Evolutionary conservation across 2,329 filamentous ascomycete species (phyloP).

Genomic region (Diaporthe destruens): DNA sequence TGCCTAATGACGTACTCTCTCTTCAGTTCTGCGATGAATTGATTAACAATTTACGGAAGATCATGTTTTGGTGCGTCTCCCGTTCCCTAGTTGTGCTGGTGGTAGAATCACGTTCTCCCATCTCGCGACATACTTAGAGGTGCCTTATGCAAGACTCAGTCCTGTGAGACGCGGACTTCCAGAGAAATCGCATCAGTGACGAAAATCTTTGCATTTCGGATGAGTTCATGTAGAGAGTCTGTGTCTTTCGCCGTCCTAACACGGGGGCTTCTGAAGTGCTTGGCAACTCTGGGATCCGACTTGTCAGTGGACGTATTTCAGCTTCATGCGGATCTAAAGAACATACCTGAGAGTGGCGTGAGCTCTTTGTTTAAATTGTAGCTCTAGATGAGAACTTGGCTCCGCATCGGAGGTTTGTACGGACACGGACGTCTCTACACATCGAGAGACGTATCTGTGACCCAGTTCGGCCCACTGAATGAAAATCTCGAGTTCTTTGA

Average conservation of each 20-base stretch:
- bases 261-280: slow-evolving; percentile 47
- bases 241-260: slow-evolving; percentile 22
- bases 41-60: too few species aligned
- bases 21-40: background rate
- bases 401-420: slow-evolving; percentile 41
- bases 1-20: background rate
- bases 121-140: slow-evolving; percentile 25
- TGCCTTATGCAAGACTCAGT: slow-evolving; percentile 40
- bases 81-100: too few species aligned
- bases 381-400: slow-evolving; percentile 43
- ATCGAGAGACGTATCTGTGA: slow-evolving; percentile 50
- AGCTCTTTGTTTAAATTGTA: slow-evolving; percentile 49
- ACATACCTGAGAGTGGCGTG: slow-evolving; percentile 51
- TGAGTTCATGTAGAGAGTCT: slow-evolving; percentile 44
- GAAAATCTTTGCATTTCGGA: slow-evolving; percentile 45
- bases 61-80: too few species aligned
- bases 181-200: slow-evolving; percentile 51
- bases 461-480: slow-evolving; percentile 52
- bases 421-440: slow-evolving; percentile 53
- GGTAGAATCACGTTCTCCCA: too few species aligned
- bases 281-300: slow-evolving; percentile 45
- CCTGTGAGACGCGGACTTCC: slow-evolving; percentile 47
- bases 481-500: slow-evolving; percentile 48
- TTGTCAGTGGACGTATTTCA: background rate
- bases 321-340: background rate